phyloP scores from a whole-genome alignment of 352 stramenopile species.

The Saprolegnia parasitica region DNA sequence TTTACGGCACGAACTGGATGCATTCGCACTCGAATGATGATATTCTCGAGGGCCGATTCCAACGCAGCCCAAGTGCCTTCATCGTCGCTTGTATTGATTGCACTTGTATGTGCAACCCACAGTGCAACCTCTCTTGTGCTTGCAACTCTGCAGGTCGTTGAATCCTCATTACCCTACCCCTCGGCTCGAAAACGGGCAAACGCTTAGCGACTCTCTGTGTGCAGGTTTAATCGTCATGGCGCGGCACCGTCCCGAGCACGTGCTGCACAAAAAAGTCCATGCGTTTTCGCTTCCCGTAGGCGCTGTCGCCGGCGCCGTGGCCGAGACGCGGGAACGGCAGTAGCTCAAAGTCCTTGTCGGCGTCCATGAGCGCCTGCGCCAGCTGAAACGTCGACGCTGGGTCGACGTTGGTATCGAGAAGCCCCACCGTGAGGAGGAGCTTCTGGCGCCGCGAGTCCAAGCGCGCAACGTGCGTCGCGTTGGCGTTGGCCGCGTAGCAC shows the following conservation, averaged over 20 bases:
- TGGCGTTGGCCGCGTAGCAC: conserved; percentile 12
- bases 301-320: conserved; percentile 13
- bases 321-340: conserved; percentile 9
- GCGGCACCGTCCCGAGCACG: conserved; percentile 1
- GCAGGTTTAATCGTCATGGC: background rate
- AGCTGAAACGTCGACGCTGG: conserved; percentile 23
- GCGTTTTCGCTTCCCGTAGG: conserved; percentile 8
- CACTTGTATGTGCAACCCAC: too few species aligned
- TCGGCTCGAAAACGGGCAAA: too few species aligned
- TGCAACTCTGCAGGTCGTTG: too few species aligned
- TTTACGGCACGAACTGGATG: too few species aligned
- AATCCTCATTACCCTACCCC: too few species aligned
- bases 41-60: too few species aligned
- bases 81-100: too few species aligned
- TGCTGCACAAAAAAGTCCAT: conserved; percentile 23
- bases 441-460: conserved; percentile 10
- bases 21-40: too few species aligned
- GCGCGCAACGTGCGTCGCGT: background rate
- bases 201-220: too few species aligned
- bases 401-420: conserved; percentile 25
- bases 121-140: too few species aligned
- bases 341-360: conserved; percentile 26
- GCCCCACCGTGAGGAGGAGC: conserved; percentile 6
- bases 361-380: conserved; percentile 25
- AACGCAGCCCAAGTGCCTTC: too few species aligned